phyloP scores from a whole-genome alignment of 495 filamentous ascomycete species.

The Hyaloscypha variabilis region DNA sequence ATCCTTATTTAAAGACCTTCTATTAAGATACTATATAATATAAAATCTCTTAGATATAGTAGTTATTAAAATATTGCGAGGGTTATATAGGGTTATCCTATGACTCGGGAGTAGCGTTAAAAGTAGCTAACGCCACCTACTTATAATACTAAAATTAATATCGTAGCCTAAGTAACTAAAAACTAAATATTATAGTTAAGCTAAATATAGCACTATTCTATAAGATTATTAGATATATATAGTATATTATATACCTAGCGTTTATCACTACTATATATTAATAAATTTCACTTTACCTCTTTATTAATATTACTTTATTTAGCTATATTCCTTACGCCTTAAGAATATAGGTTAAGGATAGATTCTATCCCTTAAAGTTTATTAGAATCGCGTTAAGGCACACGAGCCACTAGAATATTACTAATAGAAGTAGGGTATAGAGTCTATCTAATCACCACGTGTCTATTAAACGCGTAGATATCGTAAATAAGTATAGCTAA shows the following conservation, averaged over 20 bases:
- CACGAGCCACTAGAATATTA: conserved; percentile 12
- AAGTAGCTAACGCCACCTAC: too few species aligned
- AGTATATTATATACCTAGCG: too few species aligned
- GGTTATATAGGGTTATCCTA: background rate
- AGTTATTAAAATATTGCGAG: background rate
- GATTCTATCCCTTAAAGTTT: conserved; percentile 10
- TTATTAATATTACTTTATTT: conserved; percentile 1
- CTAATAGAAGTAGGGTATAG: conserved; percentile 4
- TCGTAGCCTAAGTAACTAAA: too few species aligned
- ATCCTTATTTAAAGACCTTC: conserved; percentile 9
- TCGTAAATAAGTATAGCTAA: conserved; percentile 18
- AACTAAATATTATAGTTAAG: too few species aligned
- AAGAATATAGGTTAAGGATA: background rate
- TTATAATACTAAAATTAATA: too few species aligned
- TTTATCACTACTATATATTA: too few species aligned
- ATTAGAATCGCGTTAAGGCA: background rate
- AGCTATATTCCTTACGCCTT: background rate
- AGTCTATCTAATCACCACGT: conserved; percentile 12
- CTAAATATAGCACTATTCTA: too few species aligned
- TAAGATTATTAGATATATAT: too few species aligned
- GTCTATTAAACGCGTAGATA: conserved; percentile 5
- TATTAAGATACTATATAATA: conserved; percentile 1
- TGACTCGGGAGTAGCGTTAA: too few species aligned
- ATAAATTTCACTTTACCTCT: background rate
- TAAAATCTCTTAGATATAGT: background rate